A percentile compares a stretch with the other conserved stretches of the same genome.
Evolutionary conservation across 1,139 yeast genomes (phyloP).

Genomic region (Sporopachydermia cereana): DNA sequence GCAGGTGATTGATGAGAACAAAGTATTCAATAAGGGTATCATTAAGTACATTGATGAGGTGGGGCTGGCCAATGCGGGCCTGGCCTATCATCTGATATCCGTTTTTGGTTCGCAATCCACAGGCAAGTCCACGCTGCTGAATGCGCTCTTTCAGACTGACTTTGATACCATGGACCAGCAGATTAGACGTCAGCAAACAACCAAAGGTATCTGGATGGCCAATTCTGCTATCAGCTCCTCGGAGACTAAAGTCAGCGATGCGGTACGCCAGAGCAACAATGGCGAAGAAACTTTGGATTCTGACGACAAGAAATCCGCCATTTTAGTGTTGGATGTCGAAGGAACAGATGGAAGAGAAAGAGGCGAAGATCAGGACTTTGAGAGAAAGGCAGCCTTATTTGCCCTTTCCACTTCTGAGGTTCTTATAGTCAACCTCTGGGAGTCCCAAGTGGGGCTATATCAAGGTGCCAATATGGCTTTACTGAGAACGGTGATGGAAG

Average conservation of each 20-base stretch:
- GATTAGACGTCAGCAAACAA: conserved; percentile 66
- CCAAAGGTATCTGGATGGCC: conserved; percentile 93
- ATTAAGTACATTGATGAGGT: conserved; percentile 25
- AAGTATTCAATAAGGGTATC: conserved; percentile 37
- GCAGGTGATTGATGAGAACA: conserved; percentile 73
- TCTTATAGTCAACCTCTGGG: conserved; percentile 90
- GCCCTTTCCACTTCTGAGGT: conserved; percentile 90
- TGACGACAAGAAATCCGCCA: conserved; percentile 21
- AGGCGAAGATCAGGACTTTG: conserved; percentile 97
- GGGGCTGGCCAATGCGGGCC: conserved; percentile 37
- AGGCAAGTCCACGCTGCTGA: conserved; percentile 86
- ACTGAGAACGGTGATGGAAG: conserved; percentile 91
- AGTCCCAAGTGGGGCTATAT: conserved; percentile 89
- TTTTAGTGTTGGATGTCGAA: conserved; percentile 92
- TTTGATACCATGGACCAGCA: conserved; percentile 91
- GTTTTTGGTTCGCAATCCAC: conserved; percentile 97
- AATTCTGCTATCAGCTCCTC: conserved; percentile 36
- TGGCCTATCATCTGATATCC: conserved; percentile 79
- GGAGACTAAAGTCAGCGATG: conserved; percentile 12
- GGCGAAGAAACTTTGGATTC: conserved; percentile 13
- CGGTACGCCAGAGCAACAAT: conserved; percentile 13
- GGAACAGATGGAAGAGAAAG: conserved; percentile 98
- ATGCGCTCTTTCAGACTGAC: conserved; percentile 70
- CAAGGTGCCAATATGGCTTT: conserved; percentile 98
- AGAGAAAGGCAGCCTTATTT: conserved; percentile 88